Percentiles rank a stretch among this genome's conserved stretches.
Evolutionary conservation across 1,139 yeast genomes (phyloP).

Genomic region (Lodderomyces metapsilosis): DNA sequence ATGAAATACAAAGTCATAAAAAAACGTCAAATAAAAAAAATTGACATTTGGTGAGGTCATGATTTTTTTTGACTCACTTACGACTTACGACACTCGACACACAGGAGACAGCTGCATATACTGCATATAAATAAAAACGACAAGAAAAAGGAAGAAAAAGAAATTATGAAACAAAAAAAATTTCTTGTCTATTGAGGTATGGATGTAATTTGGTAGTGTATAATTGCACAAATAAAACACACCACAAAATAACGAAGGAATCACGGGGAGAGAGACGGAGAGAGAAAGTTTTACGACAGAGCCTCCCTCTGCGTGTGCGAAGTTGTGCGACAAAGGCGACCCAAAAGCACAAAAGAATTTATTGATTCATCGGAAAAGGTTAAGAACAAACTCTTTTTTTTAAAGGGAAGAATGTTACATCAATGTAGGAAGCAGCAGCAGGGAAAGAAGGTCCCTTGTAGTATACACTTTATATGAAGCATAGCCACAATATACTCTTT

Average conservation of each 20-base stretch:
- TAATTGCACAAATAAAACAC: neutral
- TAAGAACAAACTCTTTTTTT: neutral
- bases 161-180: neutral
- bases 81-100: too few species aligned
- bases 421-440: neutral
- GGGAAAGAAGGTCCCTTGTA: neutral
- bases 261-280: too few species aligned
- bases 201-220: neutral
- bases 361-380: too few species aligned
- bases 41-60: too few species aligned
- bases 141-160: neutral
- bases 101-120: too few species aligned
- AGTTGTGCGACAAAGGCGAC: neutral
- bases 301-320: too few species aligned
- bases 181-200: conserved; percentile 1
- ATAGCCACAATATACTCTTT: neutral
- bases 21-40: too few species aligned
- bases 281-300: too few species aligned
- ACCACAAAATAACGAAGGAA: too few species aligned
- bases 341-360: too few species aligned
- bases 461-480: neutral
- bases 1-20: too few species aligned
- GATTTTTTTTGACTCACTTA: too few species aligned
- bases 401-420: neutral
- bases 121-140: neutral